Base-by-base conservation (phyloP, 768 basidiomycete genomes). In the Russula sp. region DNA sequence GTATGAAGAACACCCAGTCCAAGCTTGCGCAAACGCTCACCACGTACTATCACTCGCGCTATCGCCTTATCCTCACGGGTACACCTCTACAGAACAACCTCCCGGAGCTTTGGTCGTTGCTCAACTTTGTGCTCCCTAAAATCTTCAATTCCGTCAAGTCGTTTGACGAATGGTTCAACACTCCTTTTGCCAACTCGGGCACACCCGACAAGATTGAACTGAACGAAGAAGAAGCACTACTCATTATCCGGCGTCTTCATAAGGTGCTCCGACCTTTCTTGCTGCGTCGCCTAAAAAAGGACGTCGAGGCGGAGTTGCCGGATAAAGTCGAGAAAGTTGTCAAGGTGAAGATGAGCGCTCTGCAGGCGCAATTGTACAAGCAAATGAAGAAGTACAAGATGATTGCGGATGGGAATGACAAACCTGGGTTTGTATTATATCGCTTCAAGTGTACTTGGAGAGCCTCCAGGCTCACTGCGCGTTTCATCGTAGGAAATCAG, bases 121-220 rank as follows among this genome's bases (percentile, higher is more conserved):
- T 98, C 70, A 98, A 98, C 73, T 98, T 98, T 71, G 93, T 89
- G 38, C 80, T 93, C 6, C 93, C 93, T 14, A 93, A 91, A 75
- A 85, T 98, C 71, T 98, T 99, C 81, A 98, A 98, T 77, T 98
- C 96, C 0, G 94, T 97, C 63, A 96, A 98, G 73, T 96, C 94
- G 22, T 98, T 99, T 72, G 97, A 98, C 69, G 97, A 98, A 71
- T 99, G 97, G 97, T 99, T 98, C 81, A 98, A 98, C 77, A 97
- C 96, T 1, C 97, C 97, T 0, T 99, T 99, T 67, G 96, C 97
- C 62, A 98, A 93, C 74, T 93, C 94, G n/a, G 96, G 96, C 35
- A 90, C 91, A 0, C 88, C 90, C 9, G 97, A 99, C 76, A 97
- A 96, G 83, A 96, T 98, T 71, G 94, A 97, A 78, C 74, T 98